These are phyloP conservation scores for Rubia yunnanensis DNA, from an alignment of 257 asterid species.

Conservation along the genomic window DNA sequence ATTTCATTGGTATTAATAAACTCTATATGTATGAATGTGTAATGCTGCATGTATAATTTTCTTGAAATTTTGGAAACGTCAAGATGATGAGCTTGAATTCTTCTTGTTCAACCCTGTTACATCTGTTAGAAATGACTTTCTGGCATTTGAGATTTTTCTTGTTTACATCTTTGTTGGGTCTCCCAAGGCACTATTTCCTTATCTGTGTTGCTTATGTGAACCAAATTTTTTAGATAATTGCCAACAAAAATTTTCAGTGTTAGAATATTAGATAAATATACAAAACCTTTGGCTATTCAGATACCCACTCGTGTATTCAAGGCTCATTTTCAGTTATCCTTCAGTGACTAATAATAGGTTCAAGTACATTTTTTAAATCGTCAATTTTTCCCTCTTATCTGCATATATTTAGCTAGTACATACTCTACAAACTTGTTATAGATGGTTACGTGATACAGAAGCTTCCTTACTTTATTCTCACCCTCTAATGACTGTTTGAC, in stretches of 20 bases:
- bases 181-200: not conserved
- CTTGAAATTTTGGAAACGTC: not conserved
- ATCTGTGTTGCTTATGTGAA: not conserved
- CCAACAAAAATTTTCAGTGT: not conserved
- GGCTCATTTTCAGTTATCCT: not conserved
- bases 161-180: not conserved
- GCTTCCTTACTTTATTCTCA: not conserved
- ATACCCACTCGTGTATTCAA: not conserved
- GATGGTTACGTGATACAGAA: not conserved
- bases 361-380: not conserved
- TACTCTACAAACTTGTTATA: not conserved
- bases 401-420: not conserved
- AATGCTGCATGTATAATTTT: not conserved
- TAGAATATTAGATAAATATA: not conserved
- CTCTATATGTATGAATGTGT: not conserved
- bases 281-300: not conserved
- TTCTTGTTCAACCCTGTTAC: not conserved
- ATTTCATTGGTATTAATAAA: not conserved
- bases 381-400: not conserved
- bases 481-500: not conserved
- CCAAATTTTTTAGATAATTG: not conserved
- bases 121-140: not conserved
- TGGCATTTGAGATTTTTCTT: not conserved
- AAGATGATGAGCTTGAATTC: not conserved
- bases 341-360: not conserved